These are phyloP conservation scores for Lodderomyces pseudojiufengensis DNA, from an alignment of 1,139 yeast species.

Conservation along the genomic window DNA sequence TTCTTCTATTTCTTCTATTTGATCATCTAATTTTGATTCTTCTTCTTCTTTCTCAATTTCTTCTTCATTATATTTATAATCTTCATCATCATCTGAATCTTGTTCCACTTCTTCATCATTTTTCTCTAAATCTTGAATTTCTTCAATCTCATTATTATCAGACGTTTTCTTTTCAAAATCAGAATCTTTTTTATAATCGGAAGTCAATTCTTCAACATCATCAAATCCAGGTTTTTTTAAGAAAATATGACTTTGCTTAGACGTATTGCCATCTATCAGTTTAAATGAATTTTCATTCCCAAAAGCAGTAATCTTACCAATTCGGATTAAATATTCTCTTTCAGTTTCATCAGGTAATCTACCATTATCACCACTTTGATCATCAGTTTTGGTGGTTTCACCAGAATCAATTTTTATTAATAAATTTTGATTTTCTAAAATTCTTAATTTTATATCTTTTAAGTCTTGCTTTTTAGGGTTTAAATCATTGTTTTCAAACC, in stretches of 20 bases:
- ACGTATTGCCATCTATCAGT: conserved; percentile 16
- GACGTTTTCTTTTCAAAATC: conserved; percentile 20
- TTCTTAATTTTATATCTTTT: conserved; percentile 58
- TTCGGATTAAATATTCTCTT: conserved; percentile 75
- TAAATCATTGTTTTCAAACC: conserved; percentile 51
- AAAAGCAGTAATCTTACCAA: conserved; percentile 93
- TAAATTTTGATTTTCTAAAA: conserved; percentile 30
- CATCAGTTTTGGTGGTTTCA: conserved; percentile 1
- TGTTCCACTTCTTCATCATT: conserved; percentile 19
- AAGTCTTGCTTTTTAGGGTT: conserved; percentile 55
- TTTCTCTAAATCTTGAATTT: conserved; percentile 29
- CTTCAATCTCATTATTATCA: conserved; percentile 14
- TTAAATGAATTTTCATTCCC: conserved; percentile 63
- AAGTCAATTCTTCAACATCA: conserved; percentile 7
- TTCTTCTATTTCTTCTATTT: conserved; percentile 14
- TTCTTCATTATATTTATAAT: conserved; percentile 2
- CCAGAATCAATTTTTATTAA: conserved; percentile 13
- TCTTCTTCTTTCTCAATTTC: conserved; percentile 15
- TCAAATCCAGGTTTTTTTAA: conserved; percentile 40
- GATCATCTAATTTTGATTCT: conserved; percentile 26
- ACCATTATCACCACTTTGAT: conserved; percentile 20
- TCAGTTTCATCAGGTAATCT: conserved; percentile 67
- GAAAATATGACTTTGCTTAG: conserved; percentile 27
- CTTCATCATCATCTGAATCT: conserved; percentile 14
- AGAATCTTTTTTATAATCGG: conserved; percentile 9